Conservation (phyloP, 306 rosid genomes). For the Corylus americana region DNA sequence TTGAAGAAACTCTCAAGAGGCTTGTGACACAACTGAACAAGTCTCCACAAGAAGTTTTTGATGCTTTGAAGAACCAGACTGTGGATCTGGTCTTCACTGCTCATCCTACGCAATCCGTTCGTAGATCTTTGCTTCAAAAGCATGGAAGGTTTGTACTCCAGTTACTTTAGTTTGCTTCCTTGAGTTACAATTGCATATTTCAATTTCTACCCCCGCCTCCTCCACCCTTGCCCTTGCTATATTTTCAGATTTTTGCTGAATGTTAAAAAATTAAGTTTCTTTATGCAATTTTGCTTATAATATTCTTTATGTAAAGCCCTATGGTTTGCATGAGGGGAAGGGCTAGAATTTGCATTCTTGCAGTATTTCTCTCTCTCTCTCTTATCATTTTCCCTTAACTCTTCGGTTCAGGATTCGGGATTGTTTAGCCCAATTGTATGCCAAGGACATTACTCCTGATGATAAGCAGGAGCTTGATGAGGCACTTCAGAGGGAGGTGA, state of each 20-base stretch:
- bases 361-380: neutral
- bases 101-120: conserved; percentile 96
- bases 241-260: neutral
- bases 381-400: neutral
- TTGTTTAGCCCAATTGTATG: conserved; percentile 75
- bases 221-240: neutral
- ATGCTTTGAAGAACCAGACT: conserved; percentile 95
- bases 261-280: neutral
- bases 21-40: conserved; percentile 73
- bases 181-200: neutral
- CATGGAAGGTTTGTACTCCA: conserved; percentile 75
- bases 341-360: neutral
- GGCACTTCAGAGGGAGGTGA: conserved; percentile 94
- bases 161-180: neutral
- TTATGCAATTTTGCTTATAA: neutral
- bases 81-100: conserved; percentile 96
- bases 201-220: neutral
- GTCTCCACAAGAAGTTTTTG: conserved; percentile 94
- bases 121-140: conserved; percentile 97
- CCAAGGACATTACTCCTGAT: conserved; percentile 96
- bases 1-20: conserved; percentile 94
- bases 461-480: conserved; percentile 98
- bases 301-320: neutral
- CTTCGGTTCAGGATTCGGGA: conserved; percentile 65
- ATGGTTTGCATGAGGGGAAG: neutral